Evolutionary conservation across 108 stramenopile genomes (phyloP).

Genomic region (Skeletonema grethae): DNA sequence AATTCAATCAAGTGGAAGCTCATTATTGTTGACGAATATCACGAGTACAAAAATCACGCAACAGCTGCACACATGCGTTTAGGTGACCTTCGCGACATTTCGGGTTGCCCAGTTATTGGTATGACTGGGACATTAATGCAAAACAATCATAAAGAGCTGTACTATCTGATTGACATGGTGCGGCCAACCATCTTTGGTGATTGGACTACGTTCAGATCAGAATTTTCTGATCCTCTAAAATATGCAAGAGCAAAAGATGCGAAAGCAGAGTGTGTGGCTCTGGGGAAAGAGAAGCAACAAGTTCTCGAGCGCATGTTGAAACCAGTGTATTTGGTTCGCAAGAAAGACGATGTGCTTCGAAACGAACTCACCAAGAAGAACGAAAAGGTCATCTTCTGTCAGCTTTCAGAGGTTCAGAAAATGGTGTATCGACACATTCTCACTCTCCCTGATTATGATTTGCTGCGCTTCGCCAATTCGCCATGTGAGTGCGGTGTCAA

Average conservation of each 20-base stretch:
- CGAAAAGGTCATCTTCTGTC: conserved; percentile 82
- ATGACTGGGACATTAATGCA: conserved; percentile 66
- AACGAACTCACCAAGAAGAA: conserved; percentile 74
- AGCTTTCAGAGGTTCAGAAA: conserved; percentile 77
- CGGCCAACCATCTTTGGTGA: conserved; percentile 64
- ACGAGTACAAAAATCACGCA: conserved; percentile 67
- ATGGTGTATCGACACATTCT: conserved; percentile 71
- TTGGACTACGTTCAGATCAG: conserved; percentile 54
- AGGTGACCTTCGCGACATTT: conserved; percentile 32
- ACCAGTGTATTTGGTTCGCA: conserved; percentile 57
- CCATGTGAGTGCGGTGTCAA: conserved; percentile 90
- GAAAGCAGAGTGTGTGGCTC: conserved; percentile 26
- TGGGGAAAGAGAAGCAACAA: conserved; percentile 39
- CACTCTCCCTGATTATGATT: conserved; percentile 74
- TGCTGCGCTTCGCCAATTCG: conserved; percentile 60
- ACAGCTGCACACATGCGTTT: conserved; percentile 32
- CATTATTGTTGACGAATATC: conserved; percentile 84
- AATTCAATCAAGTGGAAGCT: conserved; percentile 70
- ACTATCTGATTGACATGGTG: conserved; percentile 77
- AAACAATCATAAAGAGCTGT: conserved; percentile 78
- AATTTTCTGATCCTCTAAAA: conserved; percentile 62
- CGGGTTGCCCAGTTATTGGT: conserved; percentile 44
- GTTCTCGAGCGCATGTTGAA: conserved; percentile 54
- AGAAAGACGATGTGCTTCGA: conserved; percentile 64
- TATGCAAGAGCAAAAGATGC: conserved; percentile 64